Evolutionary conservation across 129 eudicot genomes (phyloP), one percentile per base, ranked within the genome.

Genomic region (Lonicera japonica): DNA sequence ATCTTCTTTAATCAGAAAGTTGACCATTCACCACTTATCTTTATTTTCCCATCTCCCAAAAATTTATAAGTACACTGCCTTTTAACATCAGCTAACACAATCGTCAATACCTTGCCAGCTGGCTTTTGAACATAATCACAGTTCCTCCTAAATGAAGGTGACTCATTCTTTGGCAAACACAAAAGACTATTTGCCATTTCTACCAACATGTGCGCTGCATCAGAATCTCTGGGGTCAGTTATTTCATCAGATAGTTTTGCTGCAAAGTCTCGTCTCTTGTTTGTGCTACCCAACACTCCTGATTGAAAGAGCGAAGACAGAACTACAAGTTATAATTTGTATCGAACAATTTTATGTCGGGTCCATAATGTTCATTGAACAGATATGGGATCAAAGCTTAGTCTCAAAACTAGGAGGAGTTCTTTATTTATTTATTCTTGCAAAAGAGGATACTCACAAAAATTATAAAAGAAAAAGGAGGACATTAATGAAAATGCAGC

Each of bases 141-240:
- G 36, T 29, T 29, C 36, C 36, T 29, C 36, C 6, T 29, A 29
- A 29, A 8, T 21, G 53, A 3, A 16, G 67, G 43, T 8, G 23
- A 63, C 18, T 47, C 41, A 3, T 50, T 25, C 53, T 13, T 43
- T 5, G 60, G 23, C 54, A 25, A 47, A 40, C 1, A 23, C 17
- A 0, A 10, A 60, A 15, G 16, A 8, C 45, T 19, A 8, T 65
- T 64, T 6, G 48, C 65, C 47, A 23, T 40, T 58, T 47, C 41
- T 17, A 75, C 1, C 70, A 52, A 56, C 12, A 46, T 18, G 5
- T 54, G 43, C 0, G 60, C 64, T 41, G 50, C 74, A 19, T 68
- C 54, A 14, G 40, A 17, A 25, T 54, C 40, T 29, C 54, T 25
- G 38, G 25, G 47, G 47, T 23, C 16, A 23, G 25, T 18, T 50